A percentile compares a stretch with the other conserved stretches of the same genome.
These are phyloP conservation scores for Phytophthora tentaculata DNA, from an alignment of 352 stramenopile genomes.

Conservation along the genomic window DNA sequence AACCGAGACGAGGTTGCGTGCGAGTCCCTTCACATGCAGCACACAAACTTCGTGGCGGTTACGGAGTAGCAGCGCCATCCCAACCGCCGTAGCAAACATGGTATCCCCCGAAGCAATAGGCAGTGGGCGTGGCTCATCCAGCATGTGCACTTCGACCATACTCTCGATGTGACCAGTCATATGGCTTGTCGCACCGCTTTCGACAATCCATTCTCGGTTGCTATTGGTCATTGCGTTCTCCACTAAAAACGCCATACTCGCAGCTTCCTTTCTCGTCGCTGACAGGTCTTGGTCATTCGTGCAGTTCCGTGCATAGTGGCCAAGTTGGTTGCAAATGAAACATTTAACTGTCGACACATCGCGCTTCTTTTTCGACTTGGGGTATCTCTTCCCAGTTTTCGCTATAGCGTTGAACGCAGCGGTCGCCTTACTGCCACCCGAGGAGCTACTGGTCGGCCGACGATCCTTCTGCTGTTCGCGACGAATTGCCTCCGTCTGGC, in stretches of 20 bases:
- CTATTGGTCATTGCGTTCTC: background rate
- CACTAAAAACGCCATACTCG: conserved; percentile 14
- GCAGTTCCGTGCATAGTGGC: conserved; percentile 7
- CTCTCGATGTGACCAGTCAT: too few species aligned
- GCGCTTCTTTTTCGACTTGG: too few species aligned
- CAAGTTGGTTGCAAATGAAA: conserved; percentile 7
- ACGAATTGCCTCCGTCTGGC: conserved; percentile 13
- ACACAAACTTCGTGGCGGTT: too few species aligned
- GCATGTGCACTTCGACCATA: too few species aligned
- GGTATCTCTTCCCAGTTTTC: background rate
- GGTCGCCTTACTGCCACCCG: background rate
- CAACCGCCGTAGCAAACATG: too few species aligned
- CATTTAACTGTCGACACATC: conserved; percentile 15
- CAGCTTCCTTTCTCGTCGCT: background rate
- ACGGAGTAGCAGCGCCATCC: too few species aligned
- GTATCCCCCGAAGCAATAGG: too few species aligned
- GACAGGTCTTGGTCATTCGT: background rate
- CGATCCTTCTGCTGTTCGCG: too few species aligned
- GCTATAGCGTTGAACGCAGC: conserved; percentile 1
- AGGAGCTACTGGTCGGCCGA: background rate
- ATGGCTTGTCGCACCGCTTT: background rate
- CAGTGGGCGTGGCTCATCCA: too few species aligned
- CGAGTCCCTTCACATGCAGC: too few species aligned
- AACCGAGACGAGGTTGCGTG: too few species aligned
- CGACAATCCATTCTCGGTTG: conserved; percentile 12